phyloP scores from a whole-genome alignment of 2,329 filamentous ascomycete species.

The Ceratocystis eucalypticola region DNA sequence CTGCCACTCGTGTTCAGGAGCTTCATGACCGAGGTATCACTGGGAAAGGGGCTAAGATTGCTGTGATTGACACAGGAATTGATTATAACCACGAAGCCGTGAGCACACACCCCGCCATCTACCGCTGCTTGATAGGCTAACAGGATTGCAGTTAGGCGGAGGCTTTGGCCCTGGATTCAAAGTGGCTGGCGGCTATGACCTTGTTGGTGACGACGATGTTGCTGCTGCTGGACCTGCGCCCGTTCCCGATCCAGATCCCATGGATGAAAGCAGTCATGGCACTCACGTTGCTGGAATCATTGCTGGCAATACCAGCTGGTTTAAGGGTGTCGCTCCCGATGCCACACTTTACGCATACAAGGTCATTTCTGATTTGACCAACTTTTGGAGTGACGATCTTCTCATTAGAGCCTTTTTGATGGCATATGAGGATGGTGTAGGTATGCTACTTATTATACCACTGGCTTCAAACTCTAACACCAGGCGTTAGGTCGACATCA shows the following conservation, averaged over 20 bases:
- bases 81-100: conserved; percentile 27
- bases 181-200: conserved; percentile 29
- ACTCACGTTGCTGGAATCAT: conserved; percentile 27
- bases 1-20: conserved; percentile 30
- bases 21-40: conserved; percentile 29
- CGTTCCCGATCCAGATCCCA: conserved; percentile 7
- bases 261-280: conserved; percentile 24
- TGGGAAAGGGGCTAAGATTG: conserved; percentile 29
- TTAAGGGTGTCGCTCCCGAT: conserved; percentile 22
- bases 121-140: background rate
- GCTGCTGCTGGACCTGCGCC: background rate
- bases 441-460: conserved; percentile 13
- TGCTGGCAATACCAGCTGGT: conserved; percentile 15
- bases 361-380: conserved; percentile 6
- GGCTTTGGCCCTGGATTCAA: conserved; percentile 30
- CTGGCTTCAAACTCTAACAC: background rate
- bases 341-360: conserved; percentile 20
- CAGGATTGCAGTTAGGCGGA: conserved; percentile 26
- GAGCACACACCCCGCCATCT: background rate
- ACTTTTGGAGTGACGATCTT: conserved; percentile 19
- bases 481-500: conserved; percentile 26
- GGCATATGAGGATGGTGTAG: conserved; percentile 27
- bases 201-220: conserved; percentile 24
- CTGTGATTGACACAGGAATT: conserved; percentile 30
- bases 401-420: conserved; percentile 27